Evolutionary conservation across 331 rosid species (phyloP), one percentile per base, ranked within the genome.

Genomic region (Erythrophleum ivorense): DNA sequence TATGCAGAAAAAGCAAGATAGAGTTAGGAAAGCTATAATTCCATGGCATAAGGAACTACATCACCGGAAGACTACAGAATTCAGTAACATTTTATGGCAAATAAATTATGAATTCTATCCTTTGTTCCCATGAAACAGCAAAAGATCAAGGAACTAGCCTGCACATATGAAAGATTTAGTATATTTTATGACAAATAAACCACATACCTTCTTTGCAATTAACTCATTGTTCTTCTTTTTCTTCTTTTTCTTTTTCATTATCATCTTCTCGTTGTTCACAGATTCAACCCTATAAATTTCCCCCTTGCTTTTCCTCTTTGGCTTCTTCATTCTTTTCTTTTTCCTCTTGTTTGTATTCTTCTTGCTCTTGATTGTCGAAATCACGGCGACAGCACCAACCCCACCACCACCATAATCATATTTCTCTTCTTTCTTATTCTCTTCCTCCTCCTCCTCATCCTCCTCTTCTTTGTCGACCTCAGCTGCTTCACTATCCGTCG

Each of bases 181-280:
- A 78, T 86, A 87, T 85, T 84, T 81, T 69, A 90, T 88, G 92
- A 24, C 43, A 77, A 12, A 36, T 6, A 80, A 78, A 85, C 60
- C 65, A 40, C 89, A 54, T 84, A 92, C 97, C 97, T 93, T 88
- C 60, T 54, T 87, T 54, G 83, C 82, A 64, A 74, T 81, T 43
- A 84, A 82, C 74, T 72, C 81, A 5, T 69, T 46, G 66, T 71
- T 60, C 69, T 60, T 85, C 77, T 53, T 87, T 40, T 48, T 82
- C 45, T 46, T 65, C 78, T 48, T 87, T 46, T 33, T 82, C 45
- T 46, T 65, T 73, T 73, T 76, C 64, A 29, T 24, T 70, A 38
- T 73, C 45, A 71, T 76, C 78, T 38, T 85, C 68, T 62, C 71
- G 13, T 46, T 74, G 53, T 50, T 79, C 53, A 71, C 57, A 11